Evolutionary conservation across 2,329 filamentous ascomycete genomes (phyloP).

Genomic region (Aspergillus clavatus): DNA sequence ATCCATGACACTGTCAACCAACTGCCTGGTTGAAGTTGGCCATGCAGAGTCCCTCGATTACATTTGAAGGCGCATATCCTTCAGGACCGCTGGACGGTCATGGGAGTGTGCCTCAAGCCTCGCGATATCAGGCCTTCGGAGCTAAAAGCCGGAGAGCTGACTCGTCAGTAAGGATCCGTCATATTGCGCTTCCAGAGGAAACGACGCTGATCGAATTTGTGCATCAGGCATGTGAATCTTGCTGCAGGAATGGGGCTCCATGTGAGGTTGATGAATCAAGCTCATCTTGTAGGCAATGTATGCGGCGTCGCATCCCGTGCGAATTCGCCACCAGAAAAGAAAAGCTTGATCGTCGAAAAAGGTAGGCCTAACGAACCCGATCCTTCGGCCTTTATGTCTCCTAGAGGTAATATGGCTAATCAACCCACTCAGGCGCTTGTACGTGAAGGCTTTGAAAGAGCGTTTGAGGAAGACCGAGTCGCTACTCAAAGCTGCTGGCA

Average conservation of each 20-base stretch:
- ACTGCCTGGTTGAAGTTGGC: background rate
- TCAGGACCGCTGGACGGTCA: constrained; percentile 7
- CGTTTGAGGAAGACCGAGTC: constrained; percentile 87
- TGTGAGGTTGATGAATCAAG: constrained; percentile 85
- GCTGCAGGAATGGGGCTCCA: constrained; percentile 81
- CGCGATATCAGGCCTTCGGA: constrained; percentile 5
- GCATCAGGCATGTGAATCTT: constrained; percentile 79
- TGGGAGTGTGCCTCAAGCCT: constrained; percentile 4
- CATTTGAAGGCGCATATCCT: constrained; percentile 2
- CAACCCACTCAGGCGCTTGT: constrained; percentile 65
- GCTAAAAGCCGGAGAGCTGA: constrained; percentile 14
- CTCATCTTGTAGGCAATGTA: constrained; percentile 70
- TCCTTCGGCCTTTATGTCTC: background rate
- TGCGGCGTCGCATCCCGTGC: constrained; percentile 91
- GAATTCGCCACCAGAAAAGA: constrained; percentile 91
- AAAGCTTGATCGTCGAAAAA: constrained; percentile 85
- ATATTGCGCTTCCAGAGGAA: constrained; percentile 1
- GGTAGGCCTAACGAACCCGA: constrained; percentile 48
- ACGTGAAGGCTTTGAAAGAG: constrained; percentile 90
- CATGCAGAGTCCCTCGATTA: constrained; percentile 15
- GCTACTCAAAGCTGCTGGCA: constrained; percentile 72
- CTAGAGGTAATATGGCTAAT: constrained; percentile 4
- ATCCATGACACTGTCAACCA: background rate
- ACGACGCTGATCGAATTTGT: constrained; percentile 11
- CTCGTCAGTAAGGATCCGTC: constrained; percentile 17